A percentile compares a stretch with the other conserved stretches of the same genome.
These are phyloP conservation scores for Exophiala lecanii-corni DNA, from an alignment of 2,329 filamentous ascomycete species.

Conservation along the genomic window DNA sequence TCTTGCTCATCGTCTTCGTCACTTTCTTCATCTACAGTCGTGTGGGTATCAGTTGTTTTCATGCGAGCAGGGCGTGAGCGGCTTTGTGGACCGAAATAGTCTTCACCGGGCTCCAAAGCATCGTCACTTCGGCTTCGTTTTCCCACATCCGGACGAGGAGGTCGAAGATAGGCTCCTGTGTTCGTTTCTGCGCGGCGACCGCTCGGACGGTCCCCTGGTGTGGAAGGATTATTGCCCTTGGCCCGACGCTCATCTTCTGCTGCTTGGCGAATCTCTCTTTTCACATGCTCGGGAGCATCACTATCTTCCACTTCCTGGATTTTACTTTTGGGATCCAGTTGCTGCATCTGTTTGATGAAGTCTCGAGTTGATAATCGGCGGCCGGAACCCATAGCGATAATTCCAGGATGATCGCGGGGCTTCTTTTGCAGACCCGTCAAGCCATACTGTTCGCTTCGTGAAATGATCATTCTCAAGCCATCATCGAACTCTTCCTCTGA, in stretches of 20 bases:
- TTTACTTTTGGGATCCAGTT: slow-evolving; percentile 56
- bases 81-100: slow-evolving; percentile 16
- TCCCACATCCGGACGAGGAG: slow-evolving; percentile 2
- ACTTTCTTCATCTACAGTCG: slow-evolving; percentile 15
- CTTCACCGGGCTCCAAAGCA: slow-evolving; percentile 4
- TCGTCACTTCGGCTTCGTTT: slow-evolving; percentile 1
- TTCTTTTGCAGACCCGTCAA: slow-evolving; percentile 39
- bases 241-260: slow-evolving; percentile 27
- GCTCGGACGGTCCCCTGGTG: slow-evolving; percentile 20
- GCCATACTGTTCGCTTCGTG: slow-evolving; percentile 38
- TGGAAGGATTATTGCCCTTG: slow-evolving; percentile 20
- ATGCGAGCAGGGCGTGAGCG: slow-evolving; percentile 9
- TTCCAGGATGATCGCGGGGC: slow-evolving; percentile 19
- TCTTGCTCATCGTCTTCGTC: slow-evolving; percentile 14
- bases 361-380: slow-evolving; percentile 60
- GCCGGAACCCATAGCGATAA: slow-evolving; percentile 32
- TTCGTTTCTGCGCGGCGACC: slow-evolving; percentile 15
- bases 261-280: slow-evolving; percentile 34
- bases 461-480: slow-evolving; percentile 58
- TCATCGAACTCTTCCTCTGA: slow-evolving; percentile 38
- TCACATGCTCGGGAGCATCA: slow-evolving; percentile 37
- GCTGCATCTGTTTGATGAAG: slow-evolving; percentile 59
- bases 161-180: slow-evolving; percentile 1
- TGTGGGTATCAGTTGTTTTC: slow-evolving; percentile 5
- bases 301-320: slow-evolving; percentile 42